Percentiles rank a stretch among this genome's conserved stretches.
Conservation (phyloP, 768 basidiomycete species). For the Mycena chlorophos region DNA sequence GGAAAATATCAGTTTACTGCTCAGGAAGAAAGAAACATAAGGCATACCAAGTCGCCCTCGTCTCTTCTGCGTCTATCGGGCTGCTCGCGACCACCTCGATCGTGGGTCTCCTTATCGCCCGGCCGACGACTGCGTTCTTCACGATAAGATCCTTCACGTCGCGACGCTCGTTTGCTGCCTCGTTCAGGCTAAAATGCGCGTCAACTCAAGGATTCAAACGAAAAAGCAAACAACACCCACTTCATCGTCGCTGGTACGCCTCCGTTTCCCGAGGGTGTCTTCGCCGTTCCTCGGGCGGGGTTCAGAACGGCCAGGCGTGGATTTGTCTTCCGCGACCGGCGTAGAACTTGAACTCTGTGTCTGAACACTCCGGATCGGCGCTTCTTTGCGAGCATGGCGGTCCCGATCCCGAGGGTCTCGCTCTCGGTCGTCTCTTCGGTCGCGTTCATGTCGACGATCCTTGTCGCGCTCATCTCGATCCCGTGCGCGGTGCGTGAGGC, state of each 20-base stretch:
- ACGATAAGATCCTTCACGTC: slow-evolving; percentile 74
- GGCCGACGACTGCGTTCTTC: slow-evolving; percentile 71
- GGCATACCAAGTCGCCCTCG: slow-evolving; percentile 62
- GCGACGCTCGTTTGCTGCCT: slow-evolving; percentile 76
- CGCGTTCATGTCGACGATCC: slow-evolving; percentile 37
- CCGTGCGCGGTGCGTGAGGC: slow-evolving; percentile 51
- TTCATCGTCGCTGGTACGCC: slow-evolving; percentile 70
- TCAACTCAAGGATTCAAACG: too few species aligned
- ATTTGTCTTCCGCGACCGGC: slow-evolving; percentile 50
- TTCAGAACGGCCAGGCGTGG: slow-evolving; percentile 60
- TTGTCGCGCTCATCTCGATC: slow-evolving; percentile 48
- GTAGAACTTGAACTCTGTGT: slow-evolving; percentile 31
- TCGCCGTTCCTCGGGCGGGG: slow-evolving; percentile 52
- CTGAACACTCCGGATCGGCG: slow-evolving; percentile 36
- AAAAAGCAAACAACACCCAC: slow-evolving; percentile 43
- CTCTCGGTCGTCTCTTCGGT: slow-evolving; percentile 48
- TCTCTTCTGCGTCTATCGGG: slow-evolving; percentile 69
- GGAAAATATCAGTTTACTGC: too few species aligned
- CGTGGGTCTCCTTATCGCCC: slow-evolving; percentile 68
- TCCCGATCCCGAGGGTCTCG: slow-evolving; percentile 48
- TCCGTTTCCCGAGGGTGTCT: slow-evolving; percentile 72
- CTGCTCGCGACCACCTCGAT: slow-evolving; percentile 66
- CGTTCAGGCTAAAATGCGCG: slow-evolving; percentile 59
- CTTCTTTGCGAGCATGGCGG: slow-evolving; percentile 62
- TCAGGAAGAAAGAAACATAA: neutral